Evolutionary conservation across 2,329 filamentous ascomycete genomes (phyloP), one percentile per base, ranked within the genome.

Genomic region (Sporothrix variecibatus): DNA sequence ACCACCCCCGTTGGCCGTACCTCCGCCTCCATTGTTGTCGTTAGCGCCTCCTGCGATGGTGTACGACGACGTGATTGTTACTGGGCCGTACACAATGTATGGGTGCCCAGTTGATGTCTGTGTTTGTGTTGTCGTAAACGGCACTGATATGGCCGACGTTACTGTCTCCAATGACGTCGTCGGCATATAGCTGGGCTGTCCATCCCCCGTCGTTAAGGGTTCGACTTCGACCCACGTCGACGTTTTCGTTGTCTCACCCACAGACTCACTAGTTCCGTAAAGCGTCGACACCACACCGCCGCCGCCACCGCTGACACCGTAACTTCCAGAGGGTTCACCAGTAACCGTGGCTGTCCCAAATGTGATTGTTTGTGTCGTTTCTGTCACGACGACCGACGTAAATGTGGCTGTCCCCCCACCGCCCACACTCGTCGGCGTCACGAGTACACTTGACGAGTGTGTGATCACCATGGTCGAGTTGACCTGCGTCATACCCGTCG

Each of bases 51-150:
- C 65, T 34, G 56, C 38, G 20, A 74, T 38, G 0, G 79, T 79
- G 23, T 76, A 74, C 11, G 75, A 72, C 1, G 72, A 72, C 2
- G 76, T 78, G 40, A 80, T 77, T n/a, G 76, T 77, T 20, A 78
- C 77, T 11, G 53, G 75, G 0, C 78, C 78, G 34, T 76, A 76
- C 2, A 56, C 60, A 56, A 75, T 74, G 58, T 76, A 76, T n/a
- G 74, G 75, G 6, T 71, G 38, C 3, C 69, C 72, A 17, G 62
- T 67, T 11, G 51, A 26, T 23, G 71, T 72, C n/a, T 60, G 4
- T 0, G 64, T 69, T 15, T 23, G 20, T 9, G 72, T 74, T 23
- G 43, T 64, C 51, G 75, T 76, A 31, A 74, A 74, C 28, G 58
- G 26, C 53, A 70, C 46, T 23, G 72, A 65, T 26, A 74, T n/a